phyloP scores from a whole-genome alignment of 305 asterid species.

The Fraxinus angustifolia region DNA sequence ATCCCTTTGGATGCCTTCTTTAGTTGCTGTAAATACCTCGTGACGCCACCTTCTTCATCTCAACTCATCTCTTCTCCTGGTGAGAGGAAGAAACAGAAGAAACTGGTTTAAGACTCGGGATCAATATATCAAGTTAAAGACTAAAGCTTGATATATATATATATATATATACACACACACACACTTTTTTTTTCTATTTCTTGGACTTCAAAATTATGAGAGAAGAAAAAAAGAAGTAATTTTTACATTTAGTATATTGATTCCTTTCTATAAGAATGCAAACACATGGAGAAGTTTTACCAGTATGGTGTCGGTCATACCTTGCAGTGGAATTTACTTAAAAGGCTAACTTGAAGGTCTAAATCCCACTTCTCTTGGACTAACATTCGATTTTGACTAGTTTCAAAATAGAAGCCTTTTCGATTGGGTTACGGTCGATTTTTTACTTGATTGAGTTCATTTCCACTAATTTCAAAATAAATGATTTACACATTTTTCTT shows the following conservation, averaged over 20 bases:
- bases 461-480: not conserved
- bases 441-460: not conserved
- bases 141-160: not conserved
- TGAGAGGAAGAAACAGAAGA: conserved; percentile 35
- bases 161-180: too few relatives aligned
- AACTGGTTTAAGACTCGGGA: conserved; percentile 45
- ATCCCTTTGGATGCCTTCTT: conserved; percentile 98
- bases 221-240: too few relatives aligned
- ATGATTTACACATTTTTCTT: not conserved
- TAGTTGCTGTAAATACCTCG: conserved; percentile 31
- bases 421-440: not conserved
- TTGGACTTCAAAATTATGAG: not conserved
- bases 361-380: not conserved
- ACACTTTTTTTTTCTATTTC: not conserved
- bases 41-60: not conserved
- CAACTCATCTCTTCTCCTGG: not conserved
- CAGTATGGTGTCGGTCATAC: conserved; percentile 33
- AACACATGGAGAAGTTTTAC: conserved; percentile 31
- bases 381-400: not conserved
- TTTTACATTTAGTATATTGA: not conserved
- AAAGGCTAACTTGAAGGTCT: not conserved
- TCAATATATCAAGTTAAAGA: conserved; percentile 22
- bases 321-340: conserved; percentile 4
- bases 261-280: conserved; percentile 22
- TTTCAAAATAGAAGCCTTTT: not conserved